Evolutionary conservation across 192 early-diverging fungal species (phyloP), one percentile per base, ranked within the genome.

Genomic region (Coemansia sp.): DNA sequence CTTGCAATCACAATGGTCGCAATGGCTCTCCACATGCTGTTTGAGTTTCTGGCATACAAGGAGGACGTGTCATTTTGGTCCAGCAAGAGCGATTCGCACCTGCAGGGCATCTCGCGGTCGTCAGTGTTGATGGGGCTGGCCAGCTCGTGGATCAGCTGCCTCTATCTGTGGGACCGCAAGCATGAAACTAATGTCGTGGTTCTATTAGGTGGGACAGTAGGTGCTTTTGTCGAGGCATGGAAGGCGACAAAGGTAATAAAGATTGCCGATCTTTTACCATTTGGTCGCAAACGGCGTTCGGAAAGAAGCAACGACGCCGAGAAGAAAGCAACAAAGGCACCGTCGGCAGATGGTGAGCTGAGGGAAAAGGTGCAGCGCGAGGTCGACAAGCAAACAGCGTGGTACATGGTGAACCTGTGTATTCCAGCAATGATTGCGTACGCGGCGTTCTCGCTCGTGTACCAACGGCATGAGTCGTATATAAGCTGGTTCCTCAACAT

Each of bases 41-140:
- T 86, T 64, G 83, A 84, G 55, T 72, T 83, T 41, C 48, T 86
- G 63, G 84, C 84, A 1, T 81, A 82, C 70, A 86, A 83, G 64
- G 71, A 85, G 20, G 84, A 86, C 44, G 68, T 86, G 19, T 54
- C 61, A n/a, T 82, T 82, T 29, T 86, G 84, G 84, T 70, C 72
- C 2, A 56, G 48, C 31, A 79, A 79, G 42, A 58, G 50, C 59
- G 42, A 48, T n/a, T 37, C 70, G 4, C 57, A 52, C 14, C 19
- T 67, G 50, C 62, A 65, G 23, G 82, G 84, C 10, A 75, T 86
- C 23, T 84, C 83, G 38, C 62, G 72, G 11, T 81, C 82, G 6
- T 79, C 81, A 4, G 62, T 86, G 54, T 28, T 80, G 6, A 83
- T 83, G 83, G 63, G 66, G 23, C 53, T 80, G 27, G 81, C 74